Conservation (phyloP, 805 yeast species). For the Schizosaccharomyces japonicus region DNA sequence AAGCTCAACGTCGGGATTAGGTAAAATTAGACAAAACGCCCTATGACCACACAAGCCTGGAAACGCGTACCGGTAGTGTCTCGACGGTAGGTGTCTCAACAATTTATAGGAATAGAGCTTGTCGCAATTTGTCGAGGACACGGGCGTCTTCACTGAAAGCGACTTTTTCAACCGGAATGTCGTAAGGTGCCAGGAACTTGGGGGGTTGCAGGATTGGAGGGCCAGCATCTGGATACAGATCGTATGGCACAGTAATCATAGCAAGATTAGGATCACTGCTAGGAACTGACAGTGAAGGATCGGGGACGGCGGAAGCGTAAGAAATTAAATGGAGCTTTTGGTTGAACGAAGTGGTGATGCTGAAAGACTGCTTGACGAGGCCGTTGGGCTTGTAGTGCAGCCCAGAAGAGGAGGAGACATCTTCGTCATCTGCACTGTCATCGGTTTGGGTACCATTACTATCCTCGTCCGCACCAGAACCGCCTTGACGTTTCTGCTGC, state of each 20-base stretch:
- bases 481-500: slow-evolving; percentile 1
- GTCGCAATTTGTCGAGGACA: slow-evolving; percentile 14
- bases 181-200: slow-evolving; percentile 6
- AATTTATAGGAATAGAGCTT: not conserved
- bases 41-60: no score
- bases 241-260: slow-evolving; percentile 17
- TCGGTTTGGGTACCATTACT: slow-evolving; percentile 3
- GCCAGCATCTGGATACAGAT: slow-evolving; percentile 19
- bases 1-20: no score
- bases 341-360: slow-evolving; percentile 28
- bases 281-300: slow-evolving; percentile 19
- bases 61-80: no score
- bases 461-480: not conserved
- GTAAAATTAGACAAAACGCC: no score
- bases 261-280: slow-evolving; percentile 22
- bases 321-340: slow-evolving; percentile 38
- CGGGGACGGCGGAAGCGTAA: slow-evolving; percentile 17
- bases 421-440: slow-evolving; percentile 14
- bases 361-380: slow-evolving; percentile 39
- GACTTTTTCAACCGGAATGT: slow-evolving; percentile 13
- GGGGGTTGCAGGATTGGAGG: slow-evolving; percentile 4
- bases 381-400: slow-evolving; percentile 25
- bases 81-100: no score
- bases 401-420: slow-evolving; percentile 12
- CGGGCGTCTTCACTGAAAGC: slow-evolving; percentile 15